phyloP scores from a whole-genome alignment of 1,139 yeast species.

The Pneumocystis oryctolagi region DNA sequence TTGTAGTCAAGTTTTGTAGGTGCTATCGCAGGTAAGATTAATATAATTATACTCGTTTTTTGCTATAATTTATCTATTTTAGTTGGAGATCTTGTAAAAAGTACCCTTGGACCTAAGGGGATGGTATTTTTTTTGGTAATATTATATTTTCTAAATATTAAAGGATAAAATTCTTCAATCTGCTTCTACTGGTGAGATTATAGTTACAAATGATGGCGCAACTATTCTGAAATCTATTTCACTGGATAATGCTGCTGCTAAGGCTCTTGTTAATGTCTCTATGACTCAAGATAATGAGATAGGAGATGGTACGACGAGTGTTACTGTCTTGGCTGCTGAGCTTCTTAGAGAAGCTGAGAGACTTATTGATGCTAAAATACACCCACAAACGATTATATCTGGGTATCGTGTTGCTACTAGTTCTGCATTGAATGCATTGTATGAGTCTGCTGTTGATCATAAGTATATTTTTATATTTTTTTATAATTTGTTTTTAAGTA shows the following conservation, averaged over 20 bases:
- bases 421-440: slow-evolving; percentile 71
- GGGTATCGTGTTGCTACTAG: slow-evolving; percentile 82
- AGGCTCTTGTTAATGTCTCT: slow-evolving; percentile 85
- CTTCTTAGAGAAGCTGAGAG: slow-evolving; percentile 88
- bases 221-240: slow-evolving; percentile 90
- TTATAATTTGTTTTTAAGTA: not conserved
- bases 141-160: not conserved
- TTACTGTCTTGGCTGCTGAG: slow-evolving; percentile 84
- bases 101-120: slow-evolving; percentile 95
- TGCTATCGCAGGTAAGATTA: slow-evolving; percentile 59
- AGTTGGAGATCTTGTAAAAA: slow-evolving; percentile 82
- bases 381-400: slow-evolving; percentile 94
- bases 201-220: slow-evolving; percentile 97
- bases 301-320: slow-evolving; percentile 99
- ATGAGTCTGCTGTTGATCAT: slow-evolving; percentile 53
- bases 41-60: not conserved
- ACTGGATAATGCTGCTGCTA: slow-evolving; percentile 95
- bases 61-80: not conserved
- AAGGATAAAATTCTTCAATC: slow-evolving; percentile 74
- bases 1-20: slow-evolving; percentile 76
- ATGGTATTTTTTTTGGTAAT: slow-evolving; percentile 32
- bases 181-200: slow-evolving; percentile 57
- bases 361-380: slow-evolving; percentile 80
- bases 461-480: slow-evolving; percentile 31
- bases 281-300: slow-evolving; percentile 98